Conservation (phyloP, 2,329 filamentous ascomycete genomes). For the Cordyceps javanica region DNA sequence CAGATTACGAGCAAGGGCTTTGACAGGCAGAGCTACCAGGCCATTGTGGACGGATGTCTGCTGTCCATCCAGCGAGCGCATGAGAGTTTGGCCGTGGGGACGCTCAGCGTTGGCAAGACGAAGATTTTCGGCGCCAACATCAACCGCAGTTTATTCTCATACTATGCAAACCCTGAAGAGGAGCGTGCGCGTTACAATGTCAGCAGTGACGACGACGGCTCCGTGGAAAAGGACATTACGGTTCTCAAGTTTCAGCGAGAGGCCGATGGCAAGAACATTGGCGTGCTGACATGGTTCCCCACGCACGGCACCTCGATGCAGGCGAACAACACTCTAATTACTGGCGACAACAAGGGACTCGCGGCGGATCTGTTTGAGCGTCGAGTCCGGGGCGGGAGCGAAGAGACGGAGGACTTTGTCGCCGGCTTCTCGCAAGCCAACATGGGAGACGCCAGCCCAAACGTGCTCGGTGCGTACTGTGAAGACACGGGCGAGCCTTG, state of each 20-base stretch:
- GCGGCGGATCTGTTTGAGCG: slow-evolving; percentile 80
- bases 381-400: slow-evolving; percentile 47
- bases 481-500: slow-evolving; percentile 70
- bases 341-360: slow-evolving; percentile 90
- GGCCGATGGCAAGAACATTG: slow-evolving; percentile 66
- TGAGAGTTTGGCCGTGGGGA: slow-evolving; percentile 47
- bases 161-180: slow-evolving; percentile 70
- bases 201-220: slow-evolving; percentile 31
- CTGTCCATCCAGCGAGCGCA: slow-evolving; percentile 76
- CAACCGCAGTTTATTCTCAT: slow-evolving; percentile 79
- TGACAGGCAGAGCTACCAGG: slow-evolving; percentile 75
- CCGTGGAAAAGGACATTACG: slow-evolving; percentile 69
- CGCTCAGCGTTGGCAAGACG: slow-evolving; percentile 55
- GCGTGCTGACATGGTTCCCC: slow-evolving; percentile 84
- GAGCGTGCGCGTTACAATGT: slow-evolving; percentile 62
- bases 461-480: slow-evolving; percentile 77
- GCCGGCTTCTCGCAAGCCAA: slow-evolving; percentile 89
- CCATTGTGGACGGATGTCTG: slow-evolving; percentile 78
- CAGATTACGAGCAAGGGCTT: slow-evolving; percentile 86
- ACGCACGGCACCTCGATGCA: slow-evolving; percentile 88
- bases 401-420: slow-evolving; percentile 63
- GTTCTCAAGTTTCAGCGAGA: slow-evolving; percentile 67
- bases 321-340: slow-evolving; percentile 82
- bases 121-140: slow-evolving; percentile 68
- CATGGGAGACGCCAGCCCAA: slow-evolving; percentile 84